Base-by-base conservation (phyloP, 176 grass and related monocot species). In the Eragrostis curvula region DNA sequence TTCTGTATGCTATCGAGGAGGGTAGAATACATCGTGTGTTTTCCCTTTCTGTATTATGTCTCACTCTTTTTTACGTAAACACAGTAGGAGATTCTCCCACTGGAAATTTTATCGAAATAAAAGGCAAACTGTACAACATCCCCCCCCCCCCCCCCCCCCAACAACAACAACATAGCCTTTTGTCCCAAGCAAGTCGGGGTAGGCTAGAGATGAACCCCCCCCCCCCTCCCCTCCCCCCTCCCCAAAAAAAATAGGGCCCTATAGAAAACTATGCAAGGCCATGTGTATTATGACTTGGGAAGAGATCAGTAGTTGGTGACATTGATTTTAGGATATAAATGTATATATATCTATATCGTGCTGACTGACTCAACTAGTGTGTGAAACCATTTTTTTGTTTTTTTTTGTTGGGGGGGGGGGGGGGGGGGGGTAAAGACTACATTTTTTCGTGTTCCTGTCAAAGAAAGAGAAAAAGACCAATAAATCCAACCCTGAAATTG, bases 251-350 rank as follows among this genome's bases (percentile, higher is more conserved):
- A 36, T 4, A 36, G 32, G 4, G 32, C 32, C 32, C 32, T 36
- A 36, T 36, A 36, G 32, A 36, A 36, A 36, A 36, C 32, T 36
- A 36, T 36, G 4, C 32, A 36, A 36, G 32, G 32, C 32, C 53
- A 56, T 81, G 36, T 73, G 16, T 48, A 50, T 74, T 60, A 28
- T 44, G 45, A 32, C 50, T 36, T 75, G 36, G 58, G 9, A 86
- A 74, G 12, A 20, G 41, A 77, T 75, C 50, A 15, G 18, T 63
- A 69, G 32, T 45, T 74, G 76, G 44, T 68, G 28, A 74, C 79
- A 24, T 41, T 39, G 8, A 78, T 50, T 76, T 68, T 55, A 74
- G 58, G 28, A 57, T 45, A 67, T 13, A 75, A 81, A 40, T 43
- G 12, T 20, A 73, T 53, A 6, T 82, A 47, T 82, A 53, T 8